These are phyloP conservation scores for Boletus reticuloceps DNA, from an alignment of 768 basidiomycete species.

Conservation along the genomic window DNA sequence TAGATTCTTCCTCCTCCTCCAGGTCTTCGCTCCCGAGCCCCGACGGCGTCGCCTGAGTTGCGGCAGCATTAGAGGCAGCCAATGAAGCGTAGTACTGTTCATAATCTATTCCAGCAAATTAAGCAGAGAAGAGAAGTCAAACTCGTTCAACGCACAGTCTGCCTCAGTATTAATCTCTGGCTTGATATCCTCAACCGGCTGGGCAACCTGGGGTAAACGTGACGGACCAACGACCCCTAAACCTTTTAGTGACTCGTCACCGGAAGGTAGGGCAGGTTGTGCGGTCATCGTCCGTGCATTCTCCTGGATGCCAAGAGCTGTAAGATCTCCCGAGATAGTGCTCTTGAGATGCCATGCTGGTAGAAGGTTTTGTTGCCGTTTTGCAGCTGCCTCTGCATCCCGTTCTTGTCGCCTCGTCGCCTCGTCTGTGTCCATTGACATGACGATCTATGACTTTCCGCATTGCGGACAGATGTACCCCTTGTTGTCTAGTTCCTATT, in stretches of 20 bases:
- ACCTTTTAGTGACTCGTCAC: conserved; percentile 72
- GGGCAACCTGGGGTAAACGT: conserved; percentile 28
- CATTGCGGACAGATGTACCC: conserved; percentile 97
- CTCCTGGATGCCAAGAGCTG: conserved; percentile 80
- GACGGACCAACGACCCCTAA: conserved; percentile 52
- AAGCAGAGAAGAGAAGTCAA: neutral
- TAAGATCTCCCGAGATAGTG: conserved; percentile 91
- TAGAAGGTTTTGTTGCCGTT: conserved; percentile 85
- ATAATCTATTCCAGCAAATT: conserved; percentile 48
- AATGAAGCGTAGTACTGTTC: conserved; percentile 83
- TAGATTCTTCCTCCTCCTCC: conserved; percentile 71
- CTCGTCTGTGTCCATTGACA: conserved; percentile 88
- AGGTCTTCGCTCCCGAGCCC: conserved; percentile 52
- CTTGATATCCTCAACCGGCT: conserved; percentile 37
- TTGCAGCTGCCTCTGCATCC: conserved; percentile 79
- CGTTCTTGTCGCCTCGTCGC: conserved; percentile 68
- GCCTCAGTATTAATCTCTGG: conserved; percentile 54
- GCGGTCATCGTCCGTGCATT: conserved; percentile 49
- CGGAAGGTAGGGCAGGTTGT: conserved; percentile 41
- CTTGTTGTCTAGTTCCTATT: conserved; percentile 91
- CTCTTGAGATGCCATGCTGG: conserved; percentile 96
- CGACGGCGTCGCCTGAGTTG: conserved; percentile 61
- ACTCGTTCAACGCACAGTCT: conserved; percentile 51
- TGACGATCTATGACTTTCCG: conserved; percentile 80
- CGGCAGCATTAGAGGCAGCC: conserved; percentile 58